phyloP scores from a whole-genome alignment of 148 eudicot species.

The Amaranthus hypochondriacus region DNA sequence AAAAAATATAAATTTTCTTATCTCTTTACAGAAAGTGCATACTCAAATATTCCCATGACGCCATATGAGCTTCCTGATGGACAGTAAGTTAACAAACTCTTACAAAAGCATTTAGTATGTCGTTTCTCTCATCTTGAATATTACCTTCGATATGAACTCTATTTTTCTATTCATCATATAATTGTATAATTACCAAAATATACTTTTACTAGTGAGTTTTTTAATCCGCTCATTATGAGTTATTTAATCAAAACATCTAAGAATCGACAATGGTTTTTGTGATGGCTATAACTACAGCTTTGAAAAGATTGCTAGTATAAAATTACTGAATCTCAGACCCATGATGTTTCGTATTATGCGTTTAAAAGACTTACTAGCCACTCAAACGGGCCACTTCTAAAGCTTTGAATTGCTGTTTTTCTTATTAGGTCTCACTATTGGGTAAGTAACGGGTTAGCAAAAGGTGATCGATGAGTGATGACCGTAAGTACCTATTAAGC shows the following conservation, averaged over 20 bases:
- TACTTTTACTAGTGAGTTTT: background rate
- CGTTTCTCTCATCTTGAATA: background rate
- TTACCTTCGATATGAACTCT: background rate
- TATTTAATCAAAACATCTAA: background rate
- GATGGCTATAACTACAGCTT: background rate
- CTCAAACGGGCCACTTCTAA: too few species aligned
- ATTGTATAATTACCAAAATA: background rate
- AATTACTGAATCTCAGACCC: too few species aligned
- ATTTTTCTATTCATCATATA: background rate
- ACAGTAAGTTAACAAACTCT: conserved; percentile 60
- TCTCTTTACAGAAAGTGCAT: conserved; percentile 60
- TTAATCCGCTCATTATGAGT: background rate
- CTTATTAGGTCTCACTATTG: too few species aligned
- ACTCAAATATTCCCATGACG: conserved; percentile 96
- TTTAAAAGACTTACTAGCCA: too few species aligned
- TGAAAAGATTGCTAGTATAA: background rate
- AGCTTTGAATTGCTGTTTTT: too few species aligned
- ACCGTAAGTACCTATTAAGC: too few species aligned
- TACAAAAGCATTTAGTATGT: conserved; percentile 4
- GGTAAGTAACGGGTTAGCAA: too few species aligned
- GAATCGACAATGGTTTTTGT: background rate
- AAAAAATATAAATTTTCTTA: too few species aligned
- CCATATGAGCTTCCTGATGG: conserved; percentile 98
- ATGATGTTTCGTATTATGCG: too few species aligned
- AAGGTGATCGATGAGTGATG: too few species aligned